Evolutionary conservation across 2,329 filamentous ascomycete species (phyloP).

Genomic region (Diaporthe eres): DNA sequence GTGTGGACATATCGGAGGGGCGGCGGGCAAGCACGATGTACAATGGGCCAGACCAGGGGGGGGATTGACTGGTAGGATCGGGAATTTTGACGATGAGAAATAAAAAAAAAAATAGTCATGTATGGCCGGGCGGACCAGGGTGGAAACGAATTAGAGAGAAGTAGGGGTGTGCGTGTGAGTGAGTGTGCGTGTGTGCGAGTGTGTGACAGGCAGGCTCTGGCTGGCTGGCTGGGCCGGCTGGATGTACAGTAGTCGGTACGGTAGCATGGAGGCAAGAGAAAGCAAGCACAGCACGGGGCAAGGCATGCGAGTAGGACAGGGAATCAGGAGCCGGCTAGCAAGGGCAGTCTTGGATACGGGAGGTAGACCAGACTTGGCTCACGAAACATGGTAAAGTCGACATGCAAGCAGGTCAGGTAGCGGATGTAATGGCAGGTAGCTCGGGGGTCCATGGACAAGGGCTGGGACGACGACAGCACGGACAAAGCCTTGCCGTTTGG

Average conservation of each 20-base stretch:
- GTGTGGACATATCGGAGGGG: constrained; percentile 38
- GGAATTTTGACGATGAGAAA: constrained; percentile 29
- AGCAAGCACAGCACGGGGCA: background rate
- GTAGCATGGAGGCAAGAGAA: background rate
- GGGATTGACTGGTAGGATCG: background rate
- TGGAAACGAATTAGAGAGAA: constrained; percentile 27
- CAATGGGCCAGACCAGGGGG: constrained; percentile 27
- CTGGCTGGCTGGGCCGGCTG: constrained; percentile 21
- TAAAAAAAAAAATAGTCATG: constrained; percentile 32
- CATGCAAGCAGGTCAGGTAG: constrained; percentile 31
- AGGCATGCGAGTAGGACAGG: constrained; percentile 24
- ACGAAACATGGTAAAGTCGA: constrained; percentile 22
- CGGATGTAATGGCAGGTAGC: constrained; percentile 35
- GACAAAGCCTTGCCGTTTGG: constrained; percentile 34
- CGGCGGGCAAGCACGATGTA: constrained; percentile 42
- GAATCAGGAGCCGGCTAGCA: constrained; percentile 37
- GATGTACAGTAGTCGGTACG: constrained; percentile 21
- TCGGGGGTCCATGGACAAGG: constrained; percentile 40
- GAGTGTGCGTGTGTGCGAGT: background rate
- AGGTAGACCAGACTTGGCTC: constrained; percentile 2
- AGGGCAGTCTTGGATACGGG: constrained; percentile 18
- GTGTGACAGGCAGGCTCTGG: constrained; percentile 39
- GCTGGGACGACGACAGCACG: background rate
- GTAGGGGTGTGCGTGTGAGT: background rate
- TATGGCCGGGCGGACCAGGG: constrained; percentile 41